phyloP scores from a whole-genome alignment of 495 filamentous ascomycete species.

The Baudoinia panamericana region DNA sequence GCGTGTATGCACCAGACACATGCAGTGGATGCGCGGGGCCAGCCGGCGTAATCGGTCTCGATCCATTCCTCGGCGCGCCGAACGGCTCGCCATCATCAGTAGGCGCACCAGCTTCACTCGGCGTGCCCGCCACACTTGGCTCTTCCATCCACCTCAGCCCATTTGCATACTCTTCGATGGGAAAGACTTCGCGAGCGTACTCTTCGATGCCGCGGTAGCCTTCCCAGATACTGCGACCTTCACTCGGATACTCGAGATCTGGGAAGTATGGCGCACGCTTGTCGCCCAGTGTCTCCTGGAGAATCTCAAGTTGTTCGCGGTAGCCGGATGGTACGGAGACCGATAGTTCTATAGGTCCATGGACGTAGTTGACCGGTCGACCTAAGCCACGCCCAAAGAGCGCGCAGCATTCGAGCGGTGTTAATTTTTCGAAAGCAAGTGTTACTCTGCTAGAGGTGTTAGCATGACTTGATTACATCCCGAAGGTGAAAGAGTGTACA shows the following conservation, averaged over 20 bases:
- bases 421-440: constrained; percentile 81
- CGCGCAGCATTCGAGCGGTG: constrained; percentile 65
- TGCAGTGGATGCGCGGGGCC: neutral
- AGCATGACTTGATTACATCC: neutral
- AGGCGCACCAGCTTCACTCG: constrained; percentile 5
- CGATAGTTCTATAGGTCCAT: constrained; percentile 66
- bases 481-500: constrained; percentile 17
- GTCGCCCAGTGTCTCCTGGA: constrained; percentile 49
- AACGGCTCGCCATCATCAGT: neutral
- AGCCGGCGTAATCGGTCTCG: constrained; percentile 16
- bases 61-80: neutral
- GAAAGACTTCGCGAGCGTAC: constrained; percentile 90
- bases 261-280: constrained; percentile 57
- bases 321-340: constrained; percentile 83
- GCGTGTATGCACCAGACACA: constrained; percentile 14
- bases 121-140: constrained; percentile 25
- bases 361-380: constrained; percentile 62
- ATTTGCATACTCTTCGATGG: constrained; percentile 85
- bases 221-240: constrained; percentile 74
- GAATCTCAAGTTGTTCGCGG: constrained; percentile 67
- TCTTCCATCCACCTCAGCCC: constrained; percentile 81
- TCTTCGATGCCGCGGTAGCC: constrained; percentile 85
- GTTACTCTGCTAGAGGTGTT: constrained; percentile 50
- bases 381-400: constrained; percentile 67
- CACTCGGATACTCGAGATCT: constrained; percentile 49